Evolutionary conservation across 176 grass and related monocot species (phyloP).

Genomic region (Avena atlantica): DNA sequence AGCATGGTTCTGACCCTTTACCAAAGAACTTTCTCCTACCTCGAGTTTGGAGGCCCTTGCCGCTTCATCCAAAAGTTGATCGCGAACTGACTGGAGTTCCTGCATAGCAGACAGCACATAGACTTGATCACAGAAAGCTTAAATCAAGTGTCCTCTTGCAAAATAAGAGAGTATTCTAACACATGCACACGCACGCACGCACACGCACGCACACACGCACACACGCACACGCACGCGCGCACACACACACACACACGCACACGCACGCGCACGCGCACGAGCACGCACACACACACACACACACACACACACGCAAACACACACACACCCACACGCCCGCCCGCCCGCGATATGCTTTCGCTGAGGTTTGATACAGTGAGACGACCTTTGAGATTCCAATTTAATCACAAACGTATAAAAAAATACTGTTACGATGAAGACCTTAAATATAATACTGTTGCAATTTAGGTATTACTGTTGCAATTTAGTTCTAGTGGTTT

Average conservation of each 20-base stretch:
- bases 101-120: slow-evolving; percentile 48
- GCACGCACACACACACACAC: no score
- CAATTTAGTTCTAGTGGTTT: not conserved
- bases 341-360: not conserved
- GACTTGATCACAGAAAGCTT: slow-evolving; percentile 13
- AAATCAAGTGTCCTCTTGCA: slow-evolving; percentile 6
- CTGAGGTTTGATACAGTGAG: not conserved
- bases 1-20: slow-evolving; percentile 32
- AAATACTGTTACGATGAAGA: not conserved
- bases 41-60: slow-evolving; percentile 82
- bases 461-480: no score
- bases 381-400: not conserved
- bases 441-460: no score
- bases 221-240: no score
- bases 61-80: slow-evolving; percentile 75
- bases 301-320: no score
- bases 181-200: no score
- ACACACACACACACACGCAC: no score
- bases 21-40: slow-evolving; percentile 50
- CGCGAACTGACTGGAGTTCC: slow-evolving; percentile 68
- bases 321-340: no score
- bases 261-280: no score
- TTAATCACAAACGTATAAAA: slow-evolving; percentile 4
- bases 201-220: no score
- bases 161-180: not conserved